Evolutionary conservation across 176 grass and related monocot species (phyloP).

Genomic region (Musa itinerans): DNA sequence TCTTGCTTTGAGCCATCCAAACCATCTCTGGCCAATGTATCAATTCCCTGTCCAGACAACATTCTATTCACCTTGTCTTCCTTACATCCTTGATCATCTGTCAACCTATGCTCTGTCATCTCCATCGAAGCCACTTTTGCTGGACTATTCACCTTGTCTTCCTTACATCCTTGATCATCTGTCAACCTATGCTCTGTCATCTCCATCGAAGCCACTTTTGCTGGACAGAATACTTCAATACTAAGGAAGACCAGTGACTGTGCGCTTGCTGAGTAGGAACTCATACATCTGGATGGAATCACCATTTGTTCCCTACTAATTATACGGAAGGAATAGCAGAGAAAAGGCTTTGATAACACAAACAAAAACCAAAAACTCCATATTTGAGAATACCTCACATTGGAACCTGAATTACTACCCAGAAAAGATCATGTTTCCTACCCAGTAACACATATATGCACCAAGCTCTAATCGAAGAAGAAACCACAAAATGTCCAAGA

Average conservation of each 20-base stretch:
- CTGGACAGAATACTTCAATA: background rate
- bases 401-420: too few species aligned
- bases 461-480: background rate
- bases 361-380: slow-evolving; percentile 5
- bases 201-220: background rate
- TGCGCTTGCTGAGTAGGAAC: background rate
- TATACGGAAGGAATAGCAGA: background rate
- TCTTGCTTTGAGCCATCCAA: slow-evolving; percentile 59
- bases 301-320: background rate
- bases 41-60: slow-evolving; percentile 66
- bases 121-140: background rate
- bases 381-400: background rate
- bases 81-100: slow-evolving; percentile 25
- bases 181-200: slow-evolving; percentile 10
- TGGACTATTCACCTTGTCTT: slow-evolving; percentile 34
- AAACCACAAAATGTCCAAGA: background rate
- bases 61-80: slow-evolving; percentile 48
- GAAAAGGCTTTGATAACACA: background rate
- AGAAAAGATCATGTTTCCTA: background rate
- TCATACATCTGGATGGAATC: background rate
- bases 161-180: slow-evolving; percentile 28
- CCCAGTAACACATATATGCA: background rate
- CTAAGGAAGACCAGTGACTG: background rate
- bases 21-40: slow-evolving; percentile 8
- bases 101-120: slow-evolving; percentile 8